Evolutionary conservation across 768 basidiomycete species (phyloP), one percentile per base, ranked within the genome.

Genomic region (Mycena rebaudengoi): DNA sequence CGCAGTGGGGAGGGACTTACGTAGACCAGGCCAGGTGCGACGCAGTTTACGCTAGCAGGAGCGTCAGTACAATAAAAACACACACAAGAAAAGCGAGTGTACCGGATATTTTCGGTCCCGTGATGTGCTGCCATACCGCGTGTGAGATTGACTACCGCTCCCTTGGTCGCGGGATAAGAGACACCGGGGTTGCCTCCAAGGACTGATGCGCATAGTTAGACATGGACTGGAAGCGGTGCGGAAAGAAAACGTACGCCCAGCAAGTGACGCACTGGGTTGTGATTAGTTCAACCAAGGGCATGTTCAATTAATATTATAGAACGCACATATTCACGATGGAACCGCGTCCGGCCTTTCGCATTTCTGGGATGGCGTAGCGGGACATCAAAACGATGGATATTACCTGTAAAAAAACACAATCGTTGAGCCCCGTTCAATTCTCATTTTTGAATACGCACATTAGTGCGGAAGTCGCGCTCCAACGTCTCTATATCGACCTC

Each of bases 381-480:
- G 77, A 64, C 81, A 82, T 82, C 44, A 81, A 70, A 69, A 82
- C 76, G 80, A 82, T 81, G 30, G 78, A 78, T 10, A 78, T 78
- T 16, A 82, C 78, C 66, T 67, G 25, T 40, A n/a, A n/a, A n/a
- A 32, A 28, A 8, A 16, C n/a, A n/a, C 7, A 12, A 5, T 21
- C 6, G 30, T n/a, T 32, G 5, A 33, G 33, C 12, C n/a, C n/a
- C n/a, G 35, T 14, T 7, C 3, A 3, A 14, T n/a, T 45, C 3
- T 18, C 13, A 5, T 12, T 11, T 12, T 3, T 54, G 5, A n/a
- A n/a, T n/a, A n/a, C n/a, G 23, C 44, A 57, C 67, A 21, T 68
- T 68, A 5, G 41, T 68, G 7, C 64, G 58, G 41, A 68, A 66
- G 50, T 68, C 76, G 75, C 81, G 79, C 43, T 75, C 68, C 54